Conservation (phyloP, 495 filamentous ascomycete species). For the Podospora conica region DNA sequence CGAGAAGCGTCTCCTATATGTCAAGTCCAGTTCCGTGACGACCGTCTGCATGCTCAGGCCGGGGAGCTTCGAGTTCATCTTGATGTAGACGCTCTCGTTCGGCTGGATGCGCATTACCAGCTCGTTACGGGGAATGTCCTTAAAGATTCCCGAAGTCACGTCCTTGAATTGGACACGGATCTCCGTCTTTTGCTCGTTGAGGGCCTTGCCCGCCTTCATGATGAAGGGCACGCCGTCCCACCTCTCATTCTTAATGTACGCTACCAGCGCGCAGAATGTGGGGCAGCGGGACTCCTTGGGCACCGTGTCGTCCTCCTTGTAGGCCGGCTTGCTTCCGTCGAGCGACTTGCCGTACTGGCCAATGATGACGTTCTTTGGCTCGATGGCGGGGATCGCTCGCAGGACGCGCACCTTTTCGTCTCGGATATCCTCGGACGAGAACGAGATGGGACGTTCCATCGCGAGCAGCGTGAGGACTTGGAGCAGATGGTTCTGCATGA, state of each 20-base stretch:
- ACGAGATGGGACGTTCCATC: slow-evolving; percentile 98
- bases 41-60: slow-evolving; percentile 99
- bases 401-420: slow-evolving; percentile 98
- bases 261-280: slow-evolving; percentile 94
- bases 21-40: slow-evolving; percentile 96
- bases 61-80: slow-evolving; percentile 99
- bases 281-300: slow-evolving; percentile 96
- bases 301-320: slow-evolving; percentile 98
- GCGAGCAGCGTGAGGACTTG: slow-evolving; percentile 94
- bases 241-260: slow-evolving; percentile 98
- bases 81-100: slow-evolving; percentile 99
- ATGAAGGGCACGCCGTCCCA: slow-evolving; percentile 99
- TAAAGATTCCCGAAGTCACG: slow-evolving; percentile 98
- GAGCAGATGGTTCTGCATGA: slow-evolving; percentile 95
- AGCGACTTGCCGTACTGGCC: slow-evolving; percentile 96
- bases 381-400: slow-evolving; percentile 86
- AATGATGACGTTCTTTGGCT: slow-evolving; percentile 99
- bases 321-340: slow-evolving; percentile 93
- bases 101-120: slow-evolving; percentile 99
- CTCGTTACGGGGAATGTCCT: slow-evolving; percentile 98
- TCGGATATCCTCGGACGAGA: slow-evolving; percentile 96
- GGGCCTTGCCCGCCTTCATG: slow-evolving; percentile 96
- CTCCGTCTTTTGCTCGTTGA: slow-evolving; percentile 99
- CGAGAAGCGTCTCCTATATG: slow-evolving; percentile 96
- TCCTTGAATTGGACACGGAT: slow-evolving; percentile 99